Evolutionary conservation across 345 rosid species (phyloP).

Genomic region (Sonneratia alba): DNA sequence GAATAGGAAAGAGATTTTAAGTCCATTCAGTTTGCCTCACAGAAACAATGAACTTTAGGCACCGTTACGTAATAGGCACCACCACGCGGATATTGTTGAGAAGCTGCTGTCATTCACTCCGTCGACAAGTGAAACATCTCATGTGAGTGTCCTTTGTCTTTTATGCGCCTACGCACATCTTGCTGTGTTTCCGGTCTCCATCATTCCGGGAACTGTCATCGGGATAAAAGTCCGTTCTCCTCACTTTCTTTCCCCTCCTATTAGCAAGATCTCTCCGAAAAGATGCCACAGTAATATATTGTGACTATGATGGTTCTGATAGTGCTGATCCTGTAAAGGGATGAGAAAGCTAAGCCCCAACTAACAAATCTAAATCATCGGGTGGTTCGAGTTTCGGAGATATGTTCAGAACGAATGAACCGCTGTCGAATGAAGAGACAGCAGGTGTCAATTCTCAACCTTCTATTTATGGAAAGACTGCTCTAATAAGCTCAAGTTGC

Average conservation of each 20-base stretch:
- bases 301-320: not conserved
- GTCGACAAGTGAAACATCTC: no score
- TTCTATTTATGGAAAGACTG: not conserved
- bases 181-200: not conserved
- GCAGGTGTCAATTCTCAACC: not conserved
- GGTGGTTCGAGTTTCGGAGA: not conserved
- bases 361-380: not conserved
- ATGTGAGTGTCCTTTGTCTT: no score
- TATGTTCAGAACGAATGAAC: not conserved
- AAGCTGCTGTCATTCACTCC: not conserved
- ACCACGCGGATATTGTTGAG: not conserved
- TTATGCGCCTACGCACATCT: no score
- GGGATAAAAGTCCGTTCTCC: not conserved
- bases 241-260: not conserved
- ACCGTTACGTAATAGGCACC: not conserved
- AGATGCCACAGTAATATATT: not conserved
- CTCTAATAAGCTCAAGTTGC: not conserved
- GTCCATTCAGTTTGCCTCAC: not conserved
- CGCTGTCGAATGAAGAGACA: no score
- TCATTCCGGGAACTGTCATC: not conserved
- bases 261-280: not conserved
- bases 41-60: not conserved
- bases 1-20: conserved; percentile 7
- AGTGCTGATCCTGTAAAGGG: not conserved
- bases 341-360: not conserved